phyloP scores from a whole-genome alignment of 2,329 filamentous ascomycete species.

The Penicillium thymicola region DNA sequence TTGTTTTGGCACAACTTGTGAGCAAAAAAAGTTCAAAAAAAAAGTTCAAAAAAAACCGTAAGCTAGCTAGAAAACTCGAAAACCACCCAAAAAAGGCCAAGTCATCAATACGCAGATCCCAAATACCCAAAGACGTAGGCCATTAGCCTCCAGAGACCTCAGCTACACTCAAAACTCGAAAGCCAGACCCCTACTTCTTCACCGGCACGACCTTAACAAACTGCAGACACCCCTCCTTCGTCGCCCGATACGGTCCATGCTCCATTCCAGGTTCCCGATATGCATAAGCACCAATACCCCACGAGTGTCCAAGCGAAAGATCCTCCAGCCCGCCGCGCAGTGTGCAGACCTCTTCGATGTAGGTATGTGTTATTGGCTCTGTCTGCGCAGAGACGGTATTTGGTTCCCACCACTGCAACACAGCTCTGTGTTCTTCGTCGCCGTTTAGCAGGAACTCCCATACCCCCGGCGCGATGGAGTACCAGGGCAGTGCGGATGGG shows the following conservation, averaged over 20 bases:
- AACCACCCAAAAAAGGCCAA: background rate
- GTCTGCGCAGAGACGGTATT: constrained; percentile 26
- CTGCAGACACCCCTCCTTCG: constrained; percentile 37
- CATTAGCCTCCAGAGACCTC: background rate
- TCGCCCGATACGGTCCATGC: constrained; percentile 39
- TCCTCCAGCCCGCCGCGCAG: constrained; percentile 38
- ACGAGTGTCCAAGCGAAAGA: constrained; percentile 28
- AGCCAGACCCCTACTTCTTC: background rate
- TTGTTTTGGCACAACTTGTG: background rate
- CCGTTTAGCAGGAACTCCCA: constrained; percentile 40
- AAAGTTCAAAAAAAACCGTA: background rate
- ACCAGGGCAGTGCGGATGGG: constrained; percentile 17
- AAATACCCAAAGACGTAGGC: background rate
- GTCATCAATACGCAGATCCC: background rate
- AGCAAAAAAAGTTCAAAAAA: background rate
- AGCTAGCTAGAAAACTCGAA: background rate
- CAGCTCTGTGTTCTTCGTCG: constrained; percentile 27
- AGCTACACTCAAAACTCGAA: background rate
- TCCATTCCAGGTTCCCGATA: constrained; percentile 42
- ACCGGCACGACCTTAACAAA: constrained; percentile 23
- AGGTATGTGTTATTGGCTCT: constrained; percentile 35
- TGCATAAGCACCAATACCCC: constrained; percentile 39
- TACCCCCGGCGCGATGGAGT: constrained; percentile 32
- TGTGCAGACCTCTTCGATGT: constrained; percentile 41
- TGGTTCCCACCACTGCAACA: constrained; percentile 39